These are phyloP conservation scores for Ilyonectria robusta DNA, from an alignment of 2,329 filamentous ascomycete species.

Conservation along the genomic window DNA sequence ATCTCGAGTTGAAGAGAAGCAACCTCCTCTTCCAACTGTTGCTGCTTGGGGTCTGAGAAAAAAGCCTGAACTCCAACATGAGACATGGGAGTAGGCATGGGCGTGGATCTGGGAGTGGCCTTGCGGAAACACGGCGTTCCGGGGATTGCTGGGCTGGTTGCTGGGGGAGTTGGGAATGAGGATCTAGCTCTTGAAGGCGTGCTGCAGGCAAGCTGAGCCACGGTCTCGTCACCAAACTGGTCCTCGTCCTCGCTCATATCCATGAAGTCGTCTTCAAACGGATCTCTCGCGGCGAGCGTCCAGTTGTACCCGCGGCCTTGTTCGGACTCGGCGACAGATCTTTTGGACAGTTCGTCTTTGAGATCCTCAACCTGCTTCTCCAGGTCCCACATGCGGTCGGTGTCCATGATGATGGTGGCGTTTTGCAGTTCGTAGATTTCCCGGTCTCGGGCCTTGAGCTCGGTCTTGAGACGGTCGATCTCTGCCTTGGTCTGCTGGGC, in stretches of 20 bases:
- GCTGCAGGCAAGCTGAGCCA: slow-evolving; percentile 66
- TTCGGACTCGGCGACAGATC: slow-evolving; percentile 35
- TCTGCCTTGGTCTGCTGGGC: slow-evolving; percentile 60
- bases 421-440: slow-evolving; percentile 69
- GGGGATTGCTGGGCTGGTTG: slow-evolving; percentile 63
- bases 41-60: slow-evolving; percentile 60
- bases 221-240: slow-evolving; percentile 65
- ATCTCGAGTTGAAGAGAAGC: slow-evolving; percentile 64
- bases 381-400: slow-evolving; percentile 59
- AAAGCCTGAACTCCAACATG: slow-evolving; percentile 56
- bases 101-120: slow-evolving; percentile 24
- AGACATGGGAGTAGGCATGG: slow-evolving; percentile 45
- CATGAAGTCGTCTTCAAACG: slow-evolving; percentile 61
- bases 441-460: slow-evolving; percentile 65
- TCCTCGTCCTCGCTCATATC: slow-evolving; percentile 55
- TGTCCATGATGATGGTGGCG: slow-evolving; percentile 65
- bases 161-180: slow-evolving; percentile 70
- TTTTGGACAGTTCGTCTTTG: slow-evolving; percentile 50
- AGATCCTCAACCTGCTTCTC: slow-evolving; percentile 58
- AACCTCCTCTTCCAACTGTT: slow-evolving; percentile 62
- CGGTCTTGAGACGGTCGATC: slow-evolving; percentile 62
- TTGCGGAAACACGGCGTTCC: slow-evolving; percentile 56
- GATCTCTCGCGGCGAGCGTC: slow-evolving; percentile 65
- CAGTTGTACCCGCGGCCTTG: slow-evolving; percentile 60
- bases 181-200: slow-evolving; percentile 61